Percentiles rank a stretch among this genome's conserved stretches.
Evolutionary conservation across 768 basidiomycete species (phyloP).

Genomic region (Pulveroboletus frians): DNA sequence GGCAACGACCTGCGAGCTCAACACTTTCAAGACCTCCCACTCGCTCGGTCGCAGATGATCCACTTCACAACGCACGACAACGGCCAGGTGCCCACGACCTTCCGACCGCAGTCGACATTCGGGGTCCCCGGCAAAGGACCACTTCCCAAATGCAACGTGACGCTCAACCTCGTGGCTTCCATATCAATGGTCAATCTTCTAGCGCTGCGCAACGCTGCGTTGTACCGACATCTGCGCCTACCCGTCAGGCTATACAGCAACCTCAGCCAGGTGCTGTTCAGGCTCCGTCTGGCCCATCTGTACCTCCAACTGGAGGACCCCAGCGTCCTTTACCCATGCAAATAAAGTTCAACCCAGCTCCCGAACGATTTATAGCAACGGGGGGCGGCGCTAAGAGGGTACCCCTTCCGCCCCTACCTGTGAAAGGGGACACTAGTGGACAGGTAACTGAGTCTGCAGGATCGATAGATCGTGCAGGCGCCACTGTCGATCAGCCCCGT

Average conservation of each 20-base stretch:
- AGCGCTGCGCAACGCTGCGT: slow-evolving; percentile 16
- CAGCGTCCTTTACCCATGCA: slow-evolving; percentile 24
- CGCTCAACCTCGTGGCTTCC: slow-evolving; percentile 14
- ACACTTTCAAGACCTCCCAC: slow-evolving; percentile 9
- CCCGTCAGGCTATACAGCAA: slow-evolving; percentile 8
- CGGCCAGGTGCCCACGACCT: slow-evolving; percentile 1
- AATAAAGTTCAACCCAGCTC: slow-evolving; percentile 17
- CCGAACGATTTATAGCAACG: slow-evolving; percentile 22
- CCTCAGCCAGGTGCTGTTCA: slow-evolving; percentile 3
- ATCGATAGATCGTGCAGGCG: neutral
- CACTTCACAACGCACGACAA: slow-evolving; percentile 3
- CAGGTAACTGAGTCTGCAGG: slow-evolving; percentile 1
- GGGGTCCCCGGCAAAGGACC: slow-evolving; percentile 16
- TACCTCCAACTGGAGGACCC: slow-evolving; percentile 16
- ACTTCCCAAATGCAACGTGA: slow-evolving; percentile 16
- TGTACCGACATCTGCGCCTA: slow-evolving; percentile 9
- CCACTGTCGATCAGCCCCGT: slow-evolving; percentile 1
- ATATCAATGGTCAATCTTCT: slow-evolving; percentile 14
- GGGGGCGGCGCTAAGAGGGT: slow-evolving; percentile 31
- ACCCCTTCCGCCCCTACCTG: slow-evolving; percentile 23
- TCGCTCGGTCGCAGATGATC: slow-evolving; percentile 3
- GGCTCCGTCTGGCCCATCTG: neutral
- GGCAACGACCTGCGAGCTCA: slow-evolving; percentile 6
- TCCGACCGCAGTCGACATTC: slow-evolving; percentile 1
- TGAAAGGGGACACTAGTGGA: neutral